phyloP scores from a whole-genome alignment of 139 green algal species.

The Gonium pectorale region DNA sequence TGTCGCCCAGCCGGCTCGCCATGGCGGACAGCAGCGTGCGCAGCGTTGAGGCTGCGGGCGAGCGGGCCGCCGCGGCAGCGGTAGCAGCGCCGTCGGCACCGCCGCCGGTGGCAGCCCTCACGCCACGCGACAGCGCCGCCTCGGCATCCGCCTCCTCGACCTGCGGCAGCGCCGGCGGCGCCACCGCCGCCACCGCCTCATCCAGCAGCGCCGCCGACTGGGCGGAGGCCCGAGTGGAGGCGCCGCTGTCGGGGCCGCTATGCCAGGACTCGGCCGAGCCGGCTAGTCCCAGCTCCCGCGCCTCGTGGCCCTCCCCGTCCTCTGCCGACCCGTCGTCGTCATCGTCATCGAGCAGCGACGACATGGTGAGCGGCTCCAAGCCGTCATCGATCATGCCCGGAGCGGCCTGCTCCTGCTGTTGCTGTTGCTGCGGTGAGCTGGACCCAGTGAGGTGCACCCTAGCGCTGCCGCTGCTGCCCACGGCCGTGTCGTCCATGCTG shows the following conservation, averaged over 20 bases:
- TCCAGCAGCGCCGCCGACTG: background rate
- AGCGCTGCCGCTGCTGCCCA: constrained; percentile 1
- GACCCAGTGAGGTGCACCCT: too few species aligned
- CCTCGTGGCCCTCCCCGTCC: background rate
- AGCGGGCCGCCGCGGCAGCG: background rate
- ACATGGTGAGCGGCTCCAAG: background rate
- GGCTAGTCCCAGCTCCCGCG: too few species aligned
- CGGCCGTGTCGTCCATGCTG: background rate
- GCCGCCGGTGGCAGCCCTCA: too few species aligned
- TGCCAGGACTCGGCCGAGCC: too few species aligned
- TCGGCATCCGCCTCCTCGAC: background rate
- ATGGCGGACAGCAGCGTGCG: constrained; percentile 13
- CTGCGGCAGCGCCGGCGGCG: background rate
- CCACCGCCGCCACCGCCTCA: background rate
- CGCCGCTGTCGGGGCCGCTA: too few species aligned
- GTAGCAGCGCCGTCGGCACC: background rate
- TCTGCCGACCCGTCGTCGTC: background rate
- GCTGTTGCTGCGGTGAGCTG: background rate
- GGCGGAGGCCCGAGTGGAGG: background rate
- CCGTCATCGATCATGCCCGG: background rate
- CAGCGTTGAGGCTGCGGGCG: background rate
- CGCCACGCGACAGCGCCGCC: too few species aligned
- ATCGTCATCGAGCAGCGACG: constrained; percentile 2
- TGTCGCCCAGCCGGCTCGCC: background rate
- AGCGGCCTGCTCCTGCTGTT: too few species aligned